These are phyloP conservation scores for Hirschfeldia incana DNA, from an alignment of 345 rosid species.

Conservation along the genomic window DNA sequence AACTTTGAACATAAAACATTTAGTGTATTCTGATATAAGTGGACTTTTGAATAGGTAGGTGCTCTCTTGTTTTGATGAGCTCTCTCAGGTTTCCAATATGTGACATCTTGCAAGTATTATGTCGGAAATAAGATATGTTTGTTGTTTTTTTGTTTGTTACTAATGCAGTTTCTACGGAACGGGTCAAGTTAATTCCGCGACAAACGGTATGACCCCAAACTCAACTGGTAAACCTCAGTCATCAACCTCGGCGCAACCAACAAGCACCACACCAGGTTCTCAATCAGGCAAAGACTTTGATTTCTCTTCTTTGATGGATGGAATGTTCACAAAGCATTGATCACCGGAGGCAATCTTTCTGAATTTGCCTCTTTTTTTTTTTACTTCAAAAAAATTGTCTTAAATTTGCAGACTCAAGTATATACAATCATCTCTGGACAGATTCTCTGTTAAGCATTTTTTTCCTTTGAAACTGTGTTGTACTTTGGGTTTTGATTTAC, in stretches of 20 bases:
- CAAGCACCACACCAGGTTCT: conserved; percentile 46
- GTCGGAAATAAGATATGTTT: not conserved
- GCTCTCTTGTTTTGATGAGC: not conserved
- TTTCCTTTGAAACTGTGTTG: conserved; percentile 23
- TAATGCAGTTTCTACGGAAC: conserved; percentile 51
- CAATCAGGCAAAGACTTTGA: conserved; percentile 80
- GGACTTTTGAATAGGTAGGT: not conserved
- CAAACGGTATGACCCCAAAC: conserved; percentile 47
- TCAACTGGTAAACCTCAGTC: conserved; percentile 56
- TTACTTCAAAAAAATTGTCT: not conserved
- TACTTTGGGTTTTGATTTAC: conserved; percentile 26
- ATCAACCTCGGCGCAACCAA: conserved; percentile 33
- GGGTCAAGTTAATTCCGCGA: conserved; percentile 52
- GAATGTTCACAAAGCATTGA: conserved; percentile 82
- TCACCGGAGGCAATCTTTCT: conserved; percentile 15
- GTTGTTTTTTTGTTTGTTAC: not conserved
- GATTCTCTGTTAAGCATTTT: conserved; percentile 11
- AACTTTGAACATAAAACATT: not conserved
- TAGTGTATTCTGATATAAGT: not conserved
- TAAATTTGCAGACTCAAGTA: conserved; percentile 22
- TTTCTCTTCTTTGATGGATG: conserved; percentile 89
- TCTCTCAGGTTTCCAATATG: not conserved
- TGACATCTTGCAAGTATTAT: not conserved
- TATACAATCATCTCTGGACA: conserved; percentile 35
- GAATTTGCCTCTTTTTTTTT: not conserved